Percentiles rank a stretch among this genome's conserved stretches.
phyloP scores from a whole-genome alignment of 139 green algal genomes.

The Chlorella sp. region DNA sequence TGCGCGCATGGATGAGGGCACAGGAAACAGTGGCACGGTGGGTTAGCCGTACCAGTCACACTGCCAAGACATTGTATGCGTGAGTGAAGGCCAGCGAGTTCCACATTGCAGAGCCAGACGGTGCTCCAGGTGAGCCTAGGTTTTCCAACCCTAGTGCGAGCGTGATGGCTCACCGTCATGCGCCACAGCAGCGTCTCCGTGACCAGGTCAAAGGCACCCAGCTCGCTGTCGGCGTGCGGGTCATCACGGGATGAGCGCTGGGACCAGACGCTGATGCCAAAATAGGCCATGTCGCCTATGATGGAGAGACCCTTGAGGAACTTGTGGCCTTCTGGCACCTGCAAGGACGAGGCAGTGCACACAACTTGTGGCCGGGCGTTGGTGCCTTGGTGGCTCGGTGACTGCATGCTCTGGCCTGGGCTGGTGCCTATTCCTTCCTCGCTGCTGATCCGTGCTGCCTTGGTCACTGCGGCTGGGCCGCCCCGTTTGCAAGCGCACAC shows the following conservation, averaged over 20 bases:
- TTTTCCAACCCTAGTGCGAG: too few species aligned
- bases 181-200: constrained; percentile 50
- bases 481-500: not conserved
- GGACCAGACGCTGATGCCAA: constrained; percentile 50
- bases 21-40: too few species aligned
- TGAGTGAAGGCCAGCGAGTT: too few species aligned
- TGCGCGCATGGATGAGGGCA: too few species aligned
- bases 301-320: constrained; percentile 73
- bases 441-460: not conserved
- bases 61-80: too few species aligned
- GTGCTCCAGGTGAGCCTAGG: too few species aligned
- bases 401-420: not conserved
- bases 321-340: constrained; percentile 3
- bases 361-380: not conserved
- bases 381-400: too few species aligned
- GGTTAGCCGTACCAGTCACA: too few species aligned
- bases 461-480: not conserved
- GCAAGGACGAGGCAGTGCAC: not conserved
- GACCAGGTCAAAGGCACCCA: constrained; percentile 56
- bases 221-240: constrained; percentile 31
- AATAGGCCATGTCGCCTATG: constrained; percentile 70
- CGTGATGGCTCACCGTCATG: constrained; percentile 28
- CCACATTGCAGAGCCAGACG: too few species aligned
- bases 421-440: not conserved
- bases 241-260: constrained; percentile 7